phyloP scores from a whole-genome alignment of 2,329 filamentous ascomycete species.

The Fusarium sp. region DNA sequence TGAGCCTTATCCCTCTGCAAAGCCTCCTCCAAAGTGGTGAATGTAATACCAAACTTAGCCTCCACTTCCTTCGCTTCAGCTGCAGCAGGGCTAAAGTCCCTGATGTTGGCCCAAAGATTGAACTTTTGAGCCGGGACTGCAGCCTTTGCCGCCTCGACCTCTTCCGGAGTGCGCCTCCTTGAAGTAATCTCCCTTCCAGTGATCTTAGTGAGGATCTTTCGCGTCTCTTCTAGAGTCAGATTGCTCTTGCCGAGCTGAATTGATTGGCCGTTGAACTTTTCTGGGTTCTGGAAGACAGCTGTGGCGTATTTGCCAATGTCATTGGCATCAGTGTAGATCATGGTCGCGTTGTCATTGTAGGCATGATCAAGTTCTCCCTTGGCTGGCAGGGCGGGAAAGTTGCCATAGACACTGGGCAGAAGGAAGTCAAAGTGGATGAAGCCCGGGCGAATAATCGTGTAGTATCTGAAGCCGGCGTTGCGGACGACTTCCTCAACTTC shows the following conservation, averaged over 20 bases:
- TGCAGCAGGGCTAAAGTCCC: neutral
- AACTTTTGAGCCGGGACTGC: slow-evolving; percentile 12
- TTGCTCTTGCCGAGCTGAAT: slow-evolving; percentile 47
- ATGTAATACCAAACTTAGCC: slow-evolving; percentile 19
- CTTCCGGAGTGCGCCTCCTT: slow-evolving; percentile 23
- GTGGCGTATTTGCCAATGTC: slow-evolving; percentile 50
- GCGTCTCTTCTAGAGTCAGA: slow-evolving; percentile 46
- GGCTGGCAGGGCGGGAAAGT: slow-evolving; percentile 46
- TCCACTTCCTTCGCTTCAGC: neutral
- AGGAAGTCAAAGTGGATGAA: slow-evolving; percentile 47
- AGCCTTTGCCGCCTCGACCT: slow-evolving; percentile 7
- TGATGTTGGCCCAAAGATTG: slow-evolving; percentile 22
- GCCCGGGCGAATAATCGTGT: slow-evolving; percentile 50
- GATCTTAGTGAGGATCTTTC: slow-evolving; percentile 44
- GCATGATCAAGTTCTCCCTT: slow-evolving; percentile 45
- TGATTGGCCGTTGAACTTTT: slow-evolving; percentile 45
- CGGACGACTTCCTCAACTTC: slow-evolving; percentile 50
- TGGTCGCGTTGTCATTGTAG: slow-evolving; percentile 29
- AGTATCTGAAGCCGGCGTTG: slow-evolving; percentile 42
- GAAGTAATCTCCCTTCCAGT: slow-evolving; percentile 45
- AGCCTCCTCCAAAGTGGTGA: slow-evolving; percentile 19
- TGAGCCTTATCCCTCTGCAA: slow-evolving; percentile 19
- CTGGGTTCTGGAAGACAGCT: slow-evolving; percentile 46
- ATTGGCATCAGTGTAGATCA: slow-evolving; percentile 45
- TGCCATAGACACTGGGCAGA: slow-evolving; percentile 31